Evolutionary conservation across 768 basidiomycete species (phyloP).

Genomic region (Hemileccinum impolitum): DNA sequence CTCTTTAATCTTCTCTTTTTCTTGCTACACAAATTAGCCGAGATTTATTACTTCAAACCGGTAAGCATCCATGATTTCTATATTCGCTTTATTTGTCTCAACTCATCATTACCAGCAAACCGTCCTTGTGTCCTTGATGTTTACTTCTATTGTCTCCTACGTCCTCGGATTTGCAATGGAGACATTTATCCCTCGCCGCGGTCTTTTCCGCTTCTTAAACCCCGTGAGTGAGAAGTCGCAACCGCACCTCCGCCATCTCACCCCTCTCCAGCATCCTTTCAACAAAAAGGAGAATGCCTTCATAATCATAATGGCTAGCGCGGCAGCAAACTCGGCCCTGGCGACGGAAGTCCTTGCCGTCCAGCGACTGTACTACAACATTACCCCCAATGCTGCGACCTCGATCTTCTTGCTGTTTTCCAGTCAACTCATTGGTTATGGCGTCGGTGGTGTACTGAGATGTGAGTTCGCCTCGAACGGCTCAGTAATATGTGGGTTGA

Average conservation of each 20-base stretch:
- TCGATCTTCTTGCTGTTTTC: slow-evolving; percentile 42
- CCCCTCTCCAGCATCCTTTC: slow-evolving; percentile 44
- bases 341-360: slow-evolving; percentile 53
- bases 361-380: slow-evolving; percentile 26
- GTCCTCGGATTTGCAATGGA: slow-evolving; percentile 46
- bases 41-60: slow-evolving; percentile 61
- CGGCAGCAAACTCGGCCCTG: slow-evolving; percentile 50
- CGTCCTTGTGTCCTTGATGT: slow-evolving; percentile 48
- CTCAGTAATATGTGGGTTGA: neutral
- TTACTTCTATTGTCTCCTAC: slow-evolving; percentile 48
- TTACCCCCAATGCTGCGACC: slow-evolving; percentile 40
- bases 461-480: slow-evolving; percentile 24
- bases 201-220: slow-evolving; percentile 48
- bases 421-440: slow-evolving; percentile 43
- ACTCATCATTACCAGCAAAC: slow-evolving; percentile 39
- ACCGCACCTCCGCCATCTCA: neutral
- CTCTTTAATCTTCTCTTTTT: neutral
- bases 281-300: slow-evolving; percentile 59
- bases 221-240: slow-evolving; percentile 29
- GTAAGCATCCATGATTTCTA: slow-evolving; percentile 20
- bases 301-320: slow-evolving; percentile 53
- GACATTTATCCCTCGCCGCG: slow-evolving; percentile 41
- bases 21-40: slow-evolving; percentile 31
- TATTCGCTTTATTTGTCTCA: neutral
- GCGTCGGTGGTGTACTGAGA: slow-evolving; percentile 50